Percentiles rank a stretch among this genome's conserved stretches.
phyloP scores from a whole-genome alignment of 106 monocot genomes.

The Amphibolis antarctica region DNA sequence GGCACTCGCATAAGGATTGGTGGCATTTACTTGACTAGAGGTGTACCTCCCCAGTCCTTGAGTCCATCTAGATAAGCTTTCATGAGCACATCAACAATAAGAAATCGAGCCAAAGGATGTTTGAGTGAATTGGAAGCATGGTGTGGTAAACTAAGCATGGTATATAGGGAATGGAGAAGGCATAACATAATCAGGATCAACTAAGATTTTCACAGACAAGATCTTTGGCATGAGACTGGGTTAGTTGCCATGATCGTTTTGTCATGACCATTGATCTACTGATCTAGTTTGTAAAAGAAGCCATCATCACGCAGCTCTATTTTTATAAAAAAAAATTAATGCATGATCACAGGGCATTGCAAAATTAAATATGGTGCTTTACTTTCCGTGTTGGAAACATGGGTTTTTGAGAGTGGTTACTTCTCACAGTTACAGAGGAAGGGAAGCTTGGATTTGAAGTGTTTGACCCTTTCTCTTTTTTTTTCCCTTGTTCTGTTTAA shows the following conservation, averaged over 20 bases:
- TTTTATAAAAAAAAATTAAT: too few species aligned
- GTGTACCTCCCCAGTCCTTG: background rate
- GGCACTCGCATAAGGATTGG: background rate
- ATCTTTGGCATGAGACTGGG: background rate
- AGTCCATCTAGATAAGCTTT: constrained; percentile 1
- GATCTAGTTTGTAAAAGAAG: too few species aligned
- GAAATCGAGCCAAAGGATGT: background rate
- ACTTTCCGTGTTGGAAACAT: constrained; percentile 5
- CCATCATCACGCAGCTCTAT: too few species aligned
- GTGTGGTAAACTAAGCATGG: constrained; percentile 1
- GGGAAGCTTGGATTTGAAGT: constrained; percentile 16
- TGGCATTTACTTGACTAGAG: background rate
- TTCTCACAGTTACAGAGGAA: constrained; percentile 1
- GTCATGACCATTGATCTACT: too few species aligned
- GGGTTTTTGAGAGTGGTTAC: background rate
- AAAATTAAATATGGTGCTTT: background rate
- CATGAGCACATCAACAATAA: background rate
- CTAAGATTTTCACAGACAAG: background rate
- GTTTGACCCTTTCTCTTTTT: constrained; percentile 3
- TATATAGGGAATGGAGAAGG: background rate
- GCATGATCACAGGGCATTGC: background rate
- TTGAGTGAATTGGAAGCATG: constrained; percentile 1
- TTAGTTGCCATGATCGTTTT: too few species aligned
- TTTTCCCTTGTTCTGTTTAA: background rate
- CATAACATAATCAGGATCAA: background rate